Conservation (phyloP, 2,329 filamentous ascomycete genomes). For the Chaetomium olivaceum region DNA sequence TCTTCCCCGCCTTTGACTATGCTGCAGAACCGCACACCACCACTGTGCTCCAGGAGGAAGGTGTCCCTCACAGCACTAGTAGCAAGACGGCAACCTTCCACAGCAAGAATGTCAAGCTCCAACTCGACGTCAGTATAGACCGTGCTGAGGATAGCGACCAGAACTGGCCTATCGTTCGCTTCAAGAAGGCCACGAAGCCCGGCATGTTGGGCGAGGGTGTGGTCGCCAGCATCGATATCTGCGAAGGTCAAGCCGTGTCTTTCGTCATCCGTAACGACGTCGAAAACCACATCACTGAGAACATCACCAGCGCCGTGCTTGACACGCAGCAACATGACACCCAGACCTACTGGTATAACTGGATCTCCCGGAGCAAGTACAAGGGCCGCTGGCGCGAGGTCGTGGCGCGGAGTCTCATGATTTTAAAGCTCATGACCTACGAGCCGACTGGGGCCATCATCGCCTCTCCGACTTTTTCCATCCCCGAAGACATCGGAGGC, state of each 20-base stretch:
- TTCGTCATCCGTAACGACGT: constrained; percentile 67
- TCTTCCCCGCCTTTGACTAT: constrained; percentile 74
- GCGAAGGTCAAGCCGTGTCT: constrained; percentile 68
- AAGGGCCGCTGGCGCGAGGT: constrained; percentile 72
- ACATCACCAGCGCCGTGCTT: constrained; percentile 60
- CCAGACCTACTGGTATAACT: constrained; percentile 71
- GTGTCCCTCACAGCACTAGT: constrained; percentile 42
- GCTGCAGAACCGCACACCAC: constrained; percentile 63
- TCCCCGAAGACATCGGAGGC: constrained; percentile 73
- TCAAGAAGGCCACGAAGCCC: constrained; percentile 53
- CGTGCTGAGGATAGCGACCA: constrained; percentile 51
- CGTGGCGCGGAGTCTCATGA: constrained; percentile 69
- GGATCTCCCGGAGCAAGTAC: constrained; percentile 70
- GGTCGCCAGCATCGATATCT: constrained; percentile 58
- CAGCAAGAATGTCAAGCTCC: constrained; percentile 58
- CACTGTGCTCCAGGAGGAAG: constrained; percentile 50
- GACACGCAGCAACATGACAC: constrained; percentile 68
- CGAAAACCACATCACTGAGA: constrained; percentile 55
- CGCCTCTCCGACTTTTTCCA: constrained; percentile 73
- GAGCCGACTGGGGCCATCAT: constrained; percentile 78
- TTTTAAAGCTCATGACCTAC: constrained; percentile 74
- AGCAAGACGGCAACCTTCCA: constrained; percentile 66
- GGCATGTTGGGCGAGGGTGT: constrained; percentile 64
- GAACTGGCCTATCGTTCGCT: constrained; percentile 54
- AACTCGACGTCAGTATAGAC: constrained; percentile 68